Conservation (phyloP, 2,329 filamentous ascomycete genomes). For the Macroventuria anomochaeta region DNA sequence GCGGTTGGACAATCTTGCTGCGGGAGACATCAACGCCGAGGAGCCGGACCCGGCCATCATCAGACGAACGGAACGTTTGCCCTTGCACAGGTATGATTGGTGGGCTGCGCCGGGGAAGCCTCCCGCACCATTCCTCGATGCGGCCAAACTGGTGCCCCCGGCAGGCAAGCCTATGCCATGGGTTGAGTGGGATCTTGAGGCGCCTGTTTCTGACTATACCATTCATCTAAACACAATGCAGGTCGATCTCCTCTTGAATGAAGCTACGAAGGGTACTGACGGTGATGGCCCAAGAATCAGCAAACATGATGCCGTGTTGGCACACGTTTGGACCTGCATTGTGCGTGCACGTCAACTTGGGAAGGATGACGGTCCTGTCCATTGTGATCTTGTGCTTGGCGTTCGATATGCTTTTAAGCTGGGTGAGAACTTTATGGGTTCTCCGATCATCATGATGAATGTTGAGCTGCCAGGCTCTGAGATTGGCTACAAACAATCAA, state of each 20-base stretch:
- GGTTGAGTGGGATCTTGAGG: conserved; percentile 13
- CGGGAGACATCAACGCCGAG: conserved; percentile 2
- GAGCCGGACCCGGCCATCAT: conserved; percentile 1
- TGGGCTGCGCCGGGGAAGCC: conserved; percentile 15
- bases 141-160: background rate
- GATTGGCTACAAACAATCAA: background rate
- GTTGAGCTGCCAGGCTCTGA: conserved; percentile 8
- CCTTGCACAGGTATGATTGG: conserved; percentile 21
- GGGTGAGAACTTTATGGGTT: conserved; percentile 3
- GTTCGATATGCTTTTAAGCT: conserved; percentile 11
- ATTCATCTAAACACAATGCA: conserved; percentile 9
- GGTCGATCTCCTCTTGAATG: conserved; percentile 1
- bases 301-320: conserved; percentile 20
- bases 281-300: conserved; percentile 5
- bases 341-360: conserved; percentile 14
- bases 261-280: too few relatives aligned
- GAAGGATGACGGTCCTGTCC: conserved; percentile 8
- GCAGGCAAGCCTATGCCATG: conserved; percentile 14
- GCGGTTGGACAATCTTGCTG: background rate
- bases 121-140: conserved; percentile 5
- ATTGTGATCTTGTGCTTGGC: conserved; percentile 18
- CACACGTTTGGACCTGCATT: conserved; percentile 16
- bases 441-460: conserved; percentile 18
- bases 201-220: conserved; percentile 9
- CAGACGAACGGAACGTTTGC: background rate